Evolutionary conservation across 148 eudicot species (phyloP), one percentile per base, ranked within the genome.

Genomic region (Persicaria maculosa): DNA sequence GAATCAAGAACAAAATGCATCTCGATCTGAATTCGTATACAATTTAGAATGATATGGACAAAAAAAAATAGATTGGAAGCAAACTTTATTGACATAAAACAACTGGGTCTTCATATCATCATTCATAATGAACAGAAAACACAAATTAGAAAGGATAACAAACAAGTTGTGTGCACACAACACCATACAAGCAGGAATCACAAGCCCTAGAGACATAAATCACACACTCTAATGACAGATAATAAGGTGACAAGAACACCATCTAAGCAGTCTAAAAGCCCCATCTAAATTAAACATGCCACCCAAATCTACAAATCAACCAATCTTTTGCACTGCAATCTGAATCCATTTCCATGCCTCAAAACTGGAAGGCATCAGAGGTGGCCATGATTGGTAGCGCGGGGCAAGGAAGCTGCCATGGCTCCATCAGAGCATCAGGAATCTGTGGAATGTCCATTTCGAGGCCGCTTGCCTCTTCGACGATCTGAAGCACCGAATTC

Each of bases 321-420:
- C 68, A 62, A 61, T 62, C 16, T 62, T 61, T 9, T n/a, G 20
- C n/a, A 3, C 19, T 54, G 59, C 22, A 54, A 58, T 65, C 46
- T 43, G 46, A 20, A 15, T 6, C 68, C 16, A 36, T 40, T 40
- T 36, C 47, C 68, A 62, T 7, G 25, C 36, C 4, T 83, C 79
- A 88, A 73, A 75, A 87, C 79, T 81, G 80, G 72, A 91, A 86
- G 77, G 84, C 85, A 73, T 85, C 84, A 0, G 90, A 80, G 70
- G 84, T 72, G 4, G 90, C 88, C 45, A 76, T 80, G 70, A 85
- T 78, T 0, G 93, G 83, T 52, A 81, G 88, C 9, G 79, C 74
- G 1, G 93, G 86, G 76, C 86, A 92, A 78, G 97, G 97, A 44
- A 95, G 79, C 81, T 95, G 92, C 99, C 99, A 95, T 0, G 99